phyloP scores from a whole-genome alignment of 2,329 filamentous ascomycete genomes.

The Trichoderma guizhouense region DNA sequence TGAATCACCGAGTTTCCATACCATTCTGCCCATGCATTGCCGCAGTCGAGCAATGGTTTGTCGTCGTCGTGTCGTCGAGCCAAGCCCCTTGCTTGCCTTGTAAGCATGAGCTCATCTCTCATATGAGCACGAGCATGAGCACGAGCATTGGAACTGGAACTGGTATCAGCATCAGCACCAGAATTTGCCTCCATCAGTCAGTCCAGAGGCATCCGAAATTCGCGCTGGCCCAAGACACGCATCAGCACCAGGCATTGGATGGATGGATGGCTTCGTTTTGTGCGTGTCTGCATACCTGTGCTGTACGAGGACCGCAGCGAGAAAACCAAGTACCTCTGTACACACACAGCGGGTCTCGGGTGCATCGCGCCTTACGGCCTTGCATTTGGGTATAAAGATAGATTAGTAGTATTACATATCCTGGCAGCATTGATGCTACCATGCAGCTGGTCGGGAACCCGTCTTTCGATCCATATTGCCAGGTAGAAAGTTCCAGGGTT shows the following conservation, averaged over 20 bases:
- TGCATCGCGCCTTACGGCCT: not conserved
- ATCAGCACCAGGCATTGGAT: not conserved
- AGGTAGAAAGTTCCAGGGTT: not conserved
- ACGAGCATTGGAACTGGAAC: not conserved
- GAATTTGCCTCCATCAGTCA: not conserved
- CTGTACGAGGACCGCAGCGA: not conserved
- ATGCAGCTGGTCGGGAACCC: constrained; percentile 8
- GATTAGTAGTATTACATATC: not conserved
- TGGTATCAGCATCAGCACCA: not conserved
- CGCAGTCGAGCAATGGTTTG: not conserved
- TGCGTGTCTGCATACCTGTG: not conserved
- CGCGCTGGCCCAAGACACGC: not conserved
- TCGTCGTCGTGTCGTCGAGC: not conserved
- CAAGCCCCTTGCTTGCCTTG: not conserved
- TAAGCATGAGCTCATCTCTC: not conserved
- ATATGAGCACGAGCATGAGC: not conserved
- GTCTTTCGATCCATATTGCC: not conserved
- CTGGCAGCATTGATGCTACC: not conserved
- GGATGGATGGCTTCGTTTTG: not conserved
- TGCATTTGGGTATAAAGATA: constrained; percentile 17
- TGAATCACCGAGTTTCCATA: not conserved
- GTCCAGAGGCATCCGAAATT: not conserved
- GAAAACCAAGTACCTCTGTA: not conserved
- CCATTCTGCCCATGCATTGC: not conserved
- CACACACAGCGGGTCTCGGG: not conserved